Evolutionary conservation across 306 rosid genomes (phyloP).

Genomic region (Ormosia emarginata): DNA sequence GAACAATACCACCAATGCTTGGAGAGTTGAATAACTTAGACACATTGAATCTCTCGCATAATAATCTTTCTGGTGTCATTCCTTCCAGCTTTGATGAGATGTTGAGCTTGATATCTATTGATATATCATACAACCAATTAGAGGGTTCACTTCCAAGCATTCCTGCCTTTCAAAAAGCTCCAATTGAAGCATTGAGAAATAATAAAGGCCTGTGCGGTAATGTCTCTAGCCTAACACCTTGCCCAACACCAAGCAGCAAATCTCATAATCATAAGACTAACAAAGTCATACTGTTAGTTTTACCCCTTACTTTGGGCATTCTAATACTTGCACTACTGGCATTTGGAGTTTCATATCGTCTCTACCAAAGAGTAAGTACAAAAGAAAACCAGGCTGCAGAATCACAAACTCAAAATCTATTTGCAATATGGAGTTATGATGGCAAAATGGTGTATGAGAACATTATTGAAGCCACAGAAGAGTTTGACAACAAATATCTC

Average conservation of each 20-base stretch:
- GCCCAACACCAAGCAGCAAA: not conserved
- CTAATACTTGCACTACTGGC: not conserved
- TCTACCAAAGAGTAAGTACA: not conserved
- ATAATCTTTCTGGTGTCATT: slow-evolving; percentile 27
- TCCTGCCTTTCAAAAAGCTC: not conserved
- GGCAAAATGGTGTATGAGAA: not conserved
- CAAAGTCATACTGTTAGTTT: not conserved
- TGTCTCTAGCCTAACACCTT: not conserved
- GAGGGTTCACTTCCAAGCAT: slow-evolving; percentile 12
- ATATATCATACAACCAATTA: slow-evolving; percentile 27
- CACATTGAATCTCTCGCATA: slow-evolving; percentile 41
- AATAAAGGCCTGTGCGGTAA: slow-evolving; percentile 14
- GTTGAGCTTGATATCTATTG: slow-evolving; percentile 30
- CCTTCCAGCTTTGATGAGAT: slow-evolving; percentile 19
- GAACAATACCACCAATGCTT: slow-evolving; percentile 20
- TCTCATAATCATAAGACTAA: not conserved
- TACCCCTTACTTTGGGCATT: not conserved
- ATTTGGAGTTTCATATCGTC: not conserved
- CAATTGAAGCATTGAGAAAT: not conserved
- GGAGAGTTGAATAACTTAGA: slow-evolving; percentile 16
- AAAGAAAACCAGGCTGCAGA: not conserved
- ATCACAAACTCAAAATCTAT: not conserved
- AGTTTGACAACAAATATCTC: not conserved
- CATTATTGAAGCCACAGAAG: slow-evolving; percentile 5
- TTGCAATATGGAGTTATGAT: slow-evolving; percentile 18